A percentile compares a stretch with the other conserved stretches of the same genome.
These are phyloP conservation scores for Arctium minus DNA, from an alignment of 129 eudicot species.

Conservation along the genomic window DNA sequence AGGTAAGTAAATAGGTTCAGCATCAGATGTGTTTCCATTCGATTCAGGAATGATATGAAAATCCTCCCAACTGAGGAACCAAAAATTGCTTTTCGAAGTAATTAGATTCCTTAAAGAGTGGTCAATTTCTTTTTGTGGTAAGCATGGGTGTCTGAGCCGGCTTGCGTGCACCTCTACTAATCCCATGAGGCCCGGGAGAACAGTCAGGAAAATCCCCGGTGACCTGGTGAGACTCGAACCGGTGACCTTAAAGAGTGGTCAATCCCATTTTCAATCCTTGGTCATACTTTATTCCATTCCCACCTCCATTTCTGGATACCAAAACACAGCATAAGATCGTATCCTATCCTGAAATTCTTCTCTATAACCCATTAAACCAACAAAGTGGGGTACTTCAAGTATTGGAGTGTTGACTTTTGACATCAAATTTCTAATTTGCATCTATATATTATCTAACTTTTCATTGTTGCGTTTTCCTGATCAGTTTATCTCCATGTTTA, in stretches of 20 bases:
- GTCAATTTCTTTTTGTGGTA: neutral
- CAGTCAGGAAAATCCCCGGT: neutral
- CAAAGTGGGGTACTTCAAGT: neutral
- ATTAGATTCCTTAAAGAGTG: neutral
- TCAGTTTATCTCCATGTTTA: neutral
- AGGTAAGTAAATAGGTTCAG: neutral
- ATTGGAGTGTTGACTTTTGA: constrained; percentile 1
- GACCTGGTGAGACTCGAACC: neutral
- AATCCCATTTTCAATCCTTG: neutral
- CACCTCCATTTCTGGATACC: neutral
- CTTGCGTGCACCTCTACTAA: neutral
- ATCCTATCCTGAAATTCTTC: neutral
- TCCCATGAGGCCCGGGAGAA: neutral
- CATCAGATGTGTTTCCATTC: neutral
- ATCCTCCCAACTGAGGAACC: neutral
- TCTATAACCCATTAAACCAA: neutral
- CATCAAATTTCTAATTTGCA: neutral
- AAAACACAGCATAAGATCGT: neutral
- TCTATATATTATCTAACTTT: constrained; percentile 1
- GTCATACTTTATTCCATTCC: neutral
- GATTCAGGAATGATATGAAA: neutral
- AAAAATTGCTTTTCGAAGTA: neutral
- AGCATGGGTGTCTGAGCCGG: neutral
- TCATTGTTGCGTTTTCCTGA: neutral
- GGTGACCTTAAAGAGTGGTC: neutral